Evolutionary conservation across 2,329 filamentous ascomycete species (phyloP), one percentile per base, ranked within the genome.

Genomic region (Xylariaceae sp.): DNA sequence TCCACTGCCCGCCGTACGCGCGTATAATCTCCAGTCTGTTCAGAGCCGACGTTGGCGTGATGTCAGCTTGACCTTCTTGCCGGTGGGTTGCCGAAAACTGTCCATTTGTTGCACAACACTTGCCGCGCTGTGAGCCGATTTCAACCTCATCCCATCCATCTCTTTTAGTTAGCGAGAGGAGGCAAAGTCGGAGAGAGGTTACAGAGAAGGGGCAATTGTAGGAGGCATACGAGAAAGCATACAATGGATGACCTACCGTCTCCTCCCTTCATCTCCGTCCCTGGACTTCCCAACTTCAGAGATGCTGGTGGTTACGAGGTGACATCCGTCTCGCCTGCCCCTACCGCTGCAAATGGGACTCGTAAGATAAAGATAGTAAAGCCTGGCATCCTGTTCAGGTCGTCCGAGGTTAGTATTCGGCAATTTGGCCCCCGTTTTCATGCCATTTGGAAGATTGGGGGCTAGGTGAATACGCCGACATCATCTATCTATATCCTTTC

Each of bases 271-370:
- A 66, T 79, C 59, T 58, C 69, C 56, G 75, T 88, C 39, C 74
- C 78, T 2, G 86, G 86, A 17, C 78, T 90, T 42, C 78, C 77
- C 62, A 90, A 91, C 73, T 86, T 90, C 70, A 81, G 88, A 57
- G 86, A 89, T 69, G 75, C 88, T 30, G 86, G 86, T 63, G 84
- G 84, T 50, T 84, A 86, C 64, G 75, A 79, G 8, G 69, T 82
- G 51, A 59, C 71, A 30, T 66, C 18, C 68, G 56, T 58, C 37
- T 60, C 57, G 49, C 48, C 61, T 4, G 18, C 8, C 67, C 57
- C 55, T 6, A 11, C 45, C 34, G 51, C 52, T 15, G 1, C 51
- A 1, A 51, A 55, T 17, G 58, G 59, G 34, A 62, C 54, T 15
- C 49, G 58, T 3, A 62, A 10, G 47, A 56, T 51, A 9, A 75